A percentile compares a stretch with the other conserved stretches of the same genome.
phyloP scores from a whole-genome alignment of 129 eudicot genomes.

The Flaveria ramosissima region DNA sequence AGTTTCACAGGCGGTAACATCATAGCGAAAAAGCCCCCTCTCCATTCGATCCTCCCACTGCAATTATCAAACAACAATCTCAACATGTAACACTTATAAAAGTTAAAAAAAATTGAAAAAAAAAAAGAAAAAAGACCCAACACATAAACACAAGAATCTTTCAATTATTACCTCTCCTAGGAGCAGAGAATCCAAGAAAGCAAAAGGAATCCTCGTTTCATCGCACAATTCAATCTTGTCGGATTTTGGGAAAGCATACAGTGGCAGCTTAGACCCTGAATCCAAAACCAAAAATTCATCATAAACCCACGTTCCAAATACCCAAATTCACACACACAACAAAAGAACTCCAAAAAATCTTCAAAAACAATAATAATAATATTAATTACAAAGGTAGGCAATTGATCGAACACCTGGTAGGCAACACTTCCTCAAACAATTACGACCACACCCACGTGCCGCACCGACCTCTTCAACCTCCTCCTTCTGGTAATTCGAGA shows the following conservation, averaged over 20 bases:
- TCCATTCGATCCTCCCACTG: slow-evolving; percentile 80
- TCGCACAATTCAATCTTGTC: slow-evolving; percentile 36
- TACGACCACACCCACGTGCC: slow-evolving; percentile 56
- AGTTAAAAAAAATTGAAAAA: neutral
- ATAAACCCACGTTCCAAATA: neutral
- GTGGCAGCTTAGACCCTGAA: slow-evolving; percentile 82
- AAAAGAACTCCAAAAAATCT: too few species aligned
- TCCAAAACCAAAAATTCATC: neutral
- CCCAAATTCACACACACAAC: neutral
- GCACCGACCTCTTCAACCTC: slow-evolving; percentile 30
- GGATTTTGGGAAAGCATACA: slow-evolving; percentile 74
- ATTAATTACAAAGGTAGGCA: neutral
- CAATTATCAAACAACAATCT: neutral
- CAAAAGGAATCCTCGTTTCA: slow-evolving; percentile 53
- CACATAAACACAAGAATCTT: neutral
- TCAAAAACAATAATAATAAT: neutral
- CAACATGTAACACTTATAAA: neutral
- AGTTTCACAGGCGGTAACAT: slow-evolving; percentile 73
- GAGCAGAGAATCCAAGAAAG: slow-evolving; percentile 83
- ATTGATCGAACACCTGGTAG: slow-evolving; percentile 48
- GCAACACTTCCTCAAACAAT: slow-evolving; percentile 75
- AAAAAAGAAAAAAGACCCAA: neutral
- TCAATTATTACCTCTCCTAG: slow-evolving; percentile 72
- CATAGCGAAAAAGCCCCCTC: slow-evolving; percentile 71
- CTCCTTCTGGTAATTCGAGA: slow-evolving; percentile 66